Evolutionary conservation across 768 basidiomycete species (phyloP), one percentile per base, ranked within the genome.

Genomic region (Lactarius evosmus): DNA sequence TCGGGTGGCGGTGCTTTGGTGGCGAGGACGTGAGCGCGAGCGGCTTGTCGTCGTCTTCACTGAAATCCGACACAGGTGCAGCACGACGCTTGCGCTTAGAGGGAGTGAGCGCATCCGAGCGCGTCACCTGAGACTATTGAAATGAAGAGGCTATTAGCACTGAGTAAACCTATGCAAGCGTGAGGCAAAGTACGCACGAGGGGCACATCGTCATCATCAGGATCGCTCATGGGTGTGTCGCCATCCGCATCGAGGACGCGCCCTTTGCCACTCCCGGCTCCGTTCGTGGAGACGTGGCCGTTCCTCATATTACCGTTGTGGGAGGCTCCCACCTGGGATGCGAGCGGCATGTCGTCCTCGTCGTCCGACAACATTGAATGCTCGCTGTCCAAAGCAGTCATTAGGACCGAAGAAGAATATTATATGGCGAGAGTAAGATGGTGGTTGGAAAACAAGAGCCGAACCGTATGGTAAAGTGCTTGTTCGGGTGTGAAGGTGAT

Each of bases 21-120:
- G 88, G 88, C 41, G 90, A 89, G 30, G 88, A 87, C 55, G 88
- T 85, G 41, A 90, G 80, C 58, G 88, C 88, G 19, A 77, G 78
- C 60, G 91, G 88, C 67, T 91, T 87, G 52, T 89, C 88, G 65
- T 85, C 87, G 32, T 85, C 79, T 17, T 82, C 78, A 63, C 80
- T 79, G 30, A 76, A 72, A 29, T 60, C 52, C n/a, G 78, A 58
- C 19, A 52, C 27, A 50, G 61, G 41, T 8, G 50, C 44, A 44
- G 44, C 19, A 44, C n/a, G 62, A 27, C 56, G 52, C 57, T 69
- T 69, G 27, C 67, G 75, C 76, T 91, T 92, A 65, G 73, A 67
- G 25, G 63, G 30, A 11, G 54, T 16, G 25, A 33, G 38, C 0
- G 59, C 11, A 55, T 54, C 44, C 32, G 79, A 76, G 66, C 77